A percentile compares a stretch with the other conserved stretches of the same genome.
These are phyloP conservation scores for Sicyos edulis DNA, from an alignment of 306 rosid genomes.

Conservation along the genomic window DNA sequence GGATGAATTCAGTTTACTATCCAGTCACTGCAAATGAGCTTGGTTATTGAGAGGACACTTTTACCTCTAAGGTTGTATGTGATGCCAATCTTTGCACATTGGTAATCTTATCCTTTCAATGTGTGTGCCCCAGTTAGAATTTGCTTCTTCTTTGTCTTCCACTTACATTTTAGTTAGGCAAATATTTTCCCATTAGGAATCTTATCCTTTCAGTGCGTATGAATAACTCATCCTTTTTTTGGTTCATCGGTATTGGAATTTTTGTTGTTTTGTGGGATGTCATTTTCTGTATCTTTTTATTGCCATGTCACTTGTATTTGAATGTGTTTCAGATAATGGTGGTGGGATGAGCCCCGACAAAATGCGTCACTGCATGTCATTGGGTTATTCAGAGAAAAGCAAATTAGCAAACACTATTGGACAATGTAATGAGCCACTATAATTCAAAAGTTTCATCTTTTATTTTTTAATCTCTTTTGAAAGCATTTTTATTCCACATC, in stretches of 20 bases:
- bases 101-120: too few species aligned
- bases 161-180: background rate
- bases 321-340: slow-evolving; percentile 76
- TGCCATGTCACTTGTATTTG: slow-evolving; percentile 13
- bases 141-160: background rate
- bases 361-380: slow-evolving; percentile 97
- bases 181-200: background rate
- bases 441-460: background rate
- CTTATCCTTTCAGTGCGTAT: background rate
- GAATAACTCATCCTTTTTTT: background rate
- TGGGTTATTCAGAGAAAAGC: slow-evolving; percentile 89
- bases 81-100: too few species aligned
- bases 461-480: slow-evolving; percentile 13
- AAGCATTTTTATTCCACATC: slow-evolving; percentile 29
- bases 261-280: background rate
- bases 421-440: slow-evolving; percentile 45
- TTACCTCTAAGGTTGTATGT: too few species aligned
- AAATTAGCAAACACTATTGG: slow-evolving; percentile 88
- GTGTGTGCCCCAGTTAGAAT: background rate
- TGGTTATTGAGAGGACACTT: too few species aligned
- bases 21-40: too few species aligned
- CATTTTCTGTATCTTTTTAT: slow-evolving; percentile 14
- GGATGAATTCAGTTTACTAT: too few species aligned
- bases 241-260: background rate
- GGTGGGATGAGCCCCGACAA: slow-evolving; percentile 99